Base-by-base conservation (phyloP, 1,284 basidiomycete genomes). In the Ceratobasidium sp. region DNA sequence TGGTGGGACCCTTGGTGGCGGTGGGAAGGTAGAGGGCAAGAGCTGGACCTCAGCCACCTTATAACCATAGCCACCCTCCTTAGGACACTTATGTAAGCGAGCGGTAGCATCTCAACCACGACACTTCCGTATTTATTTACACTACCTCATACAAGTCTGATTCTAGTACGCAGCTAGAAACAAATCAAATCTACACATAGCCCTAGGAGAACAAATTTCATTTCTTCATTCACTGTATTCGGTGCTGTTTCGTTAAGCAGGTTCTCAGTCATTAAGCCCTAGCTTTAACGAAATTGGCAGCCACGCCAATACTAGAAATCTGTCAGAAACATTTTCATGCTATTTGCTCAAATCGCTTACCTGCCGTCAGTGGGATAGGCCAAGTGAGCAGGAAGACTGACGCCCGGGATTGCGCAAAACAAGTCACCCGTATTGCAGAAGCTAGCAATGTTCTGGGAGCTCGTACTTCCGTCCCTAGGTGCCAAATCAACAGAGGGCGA, bases 341-440 rank as follows among this genome's bases (percentile, higher is more conserved):
- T 59, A 38, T 10, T n/a, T 33, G 33, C 1, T 28, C 28, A 52
- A 44, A 46, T 20, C 38, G 64, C 70, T 62, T 40, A 64, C 70
- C 70, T 74, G 50, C 70, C 70, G 48, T 74, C 70, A 2, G 23
- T 62, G 13, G 70, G 57, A 40, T 74, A 74, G 13, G 59, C 59
- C 5, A 74, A 28, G 28, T 74, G 70, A 40, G 70, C 57, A 62
- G 48, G n/a, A 4, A 74, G 40, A 28, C 56, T 71, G 13, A 7
- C n/a, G 6, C 70, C 70, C 7, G 44, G 42, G 33, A 38, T 20
- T 23, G 40, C 38, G 26, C 70, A 74, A 46, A 74, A 74, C 26
- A 62, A n/a, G 44, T 74, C 70, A n/a, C 56, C 70, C n/a, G 46
- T 33, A 4, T 33, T 33, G 33, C 33, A 33, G 33, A 33, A 33